Percentiles rank a stretch among this genome's conserved stretches.
These are phyloP conservation scores for Lanmaoa pseudosensibilis DNA, from an alignment of 768 basidiomycete species.

Conservation along the genomic window DNA sequence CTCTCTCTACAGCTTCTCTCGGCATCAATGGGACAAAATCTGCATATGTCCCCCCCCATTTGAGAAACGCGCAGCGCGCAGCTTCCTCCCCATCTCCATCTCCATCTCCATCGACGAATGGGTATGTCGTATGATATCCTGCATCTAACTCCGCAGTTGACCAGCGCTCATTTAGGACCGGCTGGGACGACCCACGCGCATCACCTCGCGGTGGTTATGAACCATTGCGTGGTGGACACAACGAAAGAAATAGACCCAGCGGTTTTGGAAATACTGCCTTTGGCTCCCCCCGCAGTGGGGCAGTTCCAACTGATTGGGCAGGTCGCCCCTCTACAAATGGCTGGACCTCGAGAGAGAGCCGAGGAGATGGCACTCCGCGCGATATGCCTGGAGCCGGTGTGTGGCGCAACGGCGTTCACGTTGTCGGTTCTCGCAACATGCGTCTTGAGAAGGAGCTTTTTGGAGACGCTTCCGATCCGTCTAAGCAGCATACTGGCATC, in stretches of 20 bases:
- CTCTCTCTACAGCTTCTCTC: slow-evolving; percentile 57
- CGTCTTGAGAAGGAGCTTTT: slow-evolving; percentile 96
- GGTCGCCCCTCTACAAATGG: slow-evolving; percentile 39
- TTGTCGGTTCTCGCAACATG: slow-evolving; percentile 78
- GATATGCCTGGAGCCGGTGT: slow-evolving; percentile 54
- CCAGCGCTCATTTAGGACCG: slow-evolving; percentile 46
- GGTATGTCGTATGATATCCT: slow-evolving; percentile 42
- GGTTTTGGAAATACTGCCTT: slow-evolving; percentile 43
- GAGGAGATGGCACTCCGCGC: slow-evolving; percentile 43
- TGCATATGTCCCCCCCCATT: slow-evolving; percentile 86
- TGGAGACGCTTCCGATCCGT: slow-evolving; percentile 82
- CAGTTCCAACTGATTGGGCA: slow-evolving; percentile 39
- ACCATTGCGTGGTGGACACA: slow-evolving; percentile 43
- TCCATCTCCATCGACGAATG: slow-evolving; percentile 42
- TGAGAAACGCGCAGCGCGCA: slow-evolving; percentile 86
- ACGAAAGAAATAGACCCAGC: slow-evolving; percentile 36
- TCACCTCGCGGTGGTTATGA: slow-evolving; percentile 56
- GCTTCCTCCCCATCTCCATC: slow-evolving; percentile 48
- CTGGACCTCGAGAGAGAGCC: slow-evolving; percentile 37
- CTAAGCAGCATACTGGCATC: slow-evolving; percentile 93
- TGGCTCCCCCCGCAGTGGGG: slow-evolving; percentile 36
- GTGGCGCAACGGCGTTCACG: slow-evolving; percentile 90
- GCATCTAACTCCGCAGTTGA: slow-evolving; percentile 17
- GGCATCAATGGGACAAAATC: slow-evolving; percentile 68
- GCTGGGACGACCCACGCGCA: slow-evolving; percentile 74